Evolutionary conservation across 2,329 filamentous ascomycete genomes (phyloP).

Genomic region (Sclerotinia glacialis): DNA sequence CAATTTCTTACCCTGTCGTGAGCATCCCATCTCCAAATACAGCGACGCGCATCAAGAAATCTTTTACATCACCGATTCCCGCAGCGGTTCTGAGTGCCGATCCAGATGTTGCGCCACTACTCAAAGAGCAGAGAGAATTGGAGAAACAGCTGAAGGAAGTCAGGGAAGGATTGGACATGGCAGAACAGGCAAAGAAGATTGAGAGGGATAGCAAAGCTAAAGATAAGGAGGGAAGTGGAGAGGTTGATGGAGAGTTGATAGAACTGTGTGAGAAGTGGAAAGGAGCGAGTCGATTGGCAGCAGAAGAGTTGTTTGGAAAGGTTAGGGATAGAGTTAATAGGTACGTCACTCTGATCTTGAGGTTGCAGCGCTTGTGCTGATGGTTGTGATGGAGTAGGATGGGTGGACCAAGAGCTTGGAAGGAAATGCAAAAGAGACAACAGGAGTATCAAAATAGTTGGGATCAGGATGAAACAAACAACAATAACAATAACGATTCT

Average conservation of each 20-base stretch:
- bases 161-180: conserved; percentile 47
- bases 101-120: conserved; percentile 37
- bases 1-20: conserved; percentile 11
- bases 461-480: conserved; percentile 39
- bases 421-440: conserved; percentile 48
- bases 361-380: not conserved
- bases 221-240: conserved; percentile 45
- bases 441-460: conserved; percentile 43
- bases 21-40: conserved; percentile 20
- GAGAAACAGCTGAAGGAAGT: conserved; percentile 36
- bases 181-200: conserved; percentile 53
- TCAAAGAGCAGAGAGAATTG: conserved; percentile 39
- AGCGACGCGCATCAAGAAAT: conserved; percentile 27
- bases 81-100: conserved; percentile 36
- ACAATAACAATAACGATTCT: conserved; percentile 36
- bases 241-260: conserved; percentile 56
- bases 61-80: conserved; percentile 38
- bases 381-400: conserved; percentile 41
- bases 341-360: conserved; percentile 25
- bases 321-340: conserved; percentile 59
- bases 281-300: conserved; percentile 56
- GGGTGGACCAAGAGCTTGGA: conserved; percentile 60
- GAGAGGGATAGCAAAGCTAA: conserved; percentile 39
- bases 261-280: conserved; percentile 60
- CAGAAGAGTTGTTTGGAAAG: conserved; percentile 63